Base-by-base conservation (phyloP, 495 filamentous ascomycete genomes). In the Tuber melanosporum region DNA sequence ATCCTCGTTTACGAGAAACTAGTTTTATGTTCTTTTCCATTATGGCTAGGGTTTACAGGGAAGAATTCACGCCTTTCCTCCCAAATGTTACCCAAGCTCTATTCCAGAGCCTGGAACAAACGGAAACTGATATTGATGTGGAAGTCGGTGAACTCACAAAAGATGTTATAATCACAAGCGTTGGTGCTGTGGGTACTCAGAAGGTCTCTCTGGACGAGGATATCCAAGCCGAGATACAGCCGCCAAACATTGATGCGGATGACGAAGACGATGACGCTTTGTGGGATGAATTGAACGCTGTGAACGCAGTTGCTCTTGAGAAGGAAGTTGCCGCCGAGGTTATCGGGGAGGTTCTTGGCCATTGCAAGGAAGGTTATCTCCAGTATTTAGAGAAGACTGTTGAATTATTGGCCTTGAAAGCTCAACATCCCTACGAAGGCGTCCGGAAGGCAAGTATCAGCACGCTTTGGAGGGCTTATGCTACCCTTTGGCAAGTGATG, bases 281-380 rank as follows among this genome's bases (percentile, higher is more conserved):
- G 42, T 85, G 84, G 75, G 85, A 86, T 72, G 84, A 84, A 46
- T 76, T 93, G 62, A 89, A 87, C 77, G 91, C 91, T 76, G 91
- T 95, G 46, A 95, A 92, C 42, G 92, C 93, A 62, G 89, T 98
- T 72, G 94, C 95, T 39, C 87, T 97, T 76, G 95, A 99, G 87
- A 98, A 99, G 85, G 95, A 99, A 86, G 97, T 98, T 76, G 95
- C 96, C 69, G 88, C 96, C 66, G 95, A 99, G 85, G 94, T 97
- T 20, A 87, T 98, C 66, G 95, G 95, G 73, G 95, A 99, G 82
- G 89, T 99, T 45, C 90, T 99, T 79, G 92, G 92, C 57, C 89
- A 96, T 85, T 92, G 93, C 69, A 92, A 91, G 83, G 86, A 87
- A 76, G 87, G 91, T 57, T 93, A 89, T 83, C 85, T 97, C 45